Percentiles rank a stretch among this genome's conserved stretches.
Conservation (phyloP, 768 basidiomycete species). For the Termitomyces sp. region DNA sequence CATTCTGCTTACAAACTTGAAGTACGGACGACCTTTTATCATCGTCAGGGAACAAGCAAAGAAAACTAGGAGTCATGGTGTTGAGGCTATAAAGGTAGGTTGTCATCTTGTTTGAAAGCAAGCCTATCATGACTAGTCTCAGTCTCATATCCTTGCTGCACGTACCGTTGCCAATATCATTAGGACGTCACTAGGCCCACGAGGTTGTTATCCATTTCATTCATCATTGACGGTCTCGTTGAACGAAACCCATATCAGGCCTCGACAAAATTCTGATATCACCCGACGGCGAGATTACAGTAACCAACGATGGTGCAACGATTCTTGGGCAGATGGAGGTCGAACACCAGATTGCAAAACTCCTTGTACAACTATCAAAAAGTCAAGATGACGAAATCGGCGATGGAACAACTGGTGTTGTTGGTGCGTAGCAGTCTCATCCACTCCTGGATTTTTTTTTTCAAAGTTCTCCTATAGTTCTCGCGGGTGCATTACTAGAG, state of each 20-base stretch:
- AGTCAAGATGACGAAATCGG: conserved; percentile 99
- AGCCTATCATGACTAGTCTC: conserved; percentile 2
- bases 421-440: conserved; percentile 56
- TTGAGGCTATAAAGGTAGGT: conserved; percentile 89
- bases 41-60: conserved; percentile 90
- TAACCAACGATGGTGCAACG: conserved; percentile 98
- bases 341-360: conserved; percentile 97
- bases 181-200: conserved; percentile 89
- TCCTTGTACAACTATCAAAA: conserved; percentile 93
- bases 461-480: conserved; percentile 43
- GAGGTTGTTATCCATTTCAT: conserved; percentile 47
- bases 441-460: conserved; percentile 1
- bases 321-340: conserved; percentile 99
- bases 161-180: conserved; percentile 92
- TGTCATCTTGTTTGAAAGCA: conserved; percentile 6
- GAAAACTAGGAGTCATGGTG: conserved; percentile 88
- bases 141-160: conserved; percentile 96
- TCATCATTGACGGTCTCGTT: not conserved
- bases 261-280: conserved; percentile 94
- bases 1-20: conserved; percentile 12
- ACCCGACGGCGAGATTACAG: conserved; percentile 97
- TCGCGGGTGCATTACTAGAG: conserved; percentile 96
- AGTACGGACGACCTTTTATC: conserved; percentile 97
- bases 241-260: conserved; percentile 38
- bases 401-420: conserved; percentile 98